phyloP scores from a whole-genome alignment of 2,329 filamentous ascomycete genomes.

The Lachnellula cervina region DNA sequence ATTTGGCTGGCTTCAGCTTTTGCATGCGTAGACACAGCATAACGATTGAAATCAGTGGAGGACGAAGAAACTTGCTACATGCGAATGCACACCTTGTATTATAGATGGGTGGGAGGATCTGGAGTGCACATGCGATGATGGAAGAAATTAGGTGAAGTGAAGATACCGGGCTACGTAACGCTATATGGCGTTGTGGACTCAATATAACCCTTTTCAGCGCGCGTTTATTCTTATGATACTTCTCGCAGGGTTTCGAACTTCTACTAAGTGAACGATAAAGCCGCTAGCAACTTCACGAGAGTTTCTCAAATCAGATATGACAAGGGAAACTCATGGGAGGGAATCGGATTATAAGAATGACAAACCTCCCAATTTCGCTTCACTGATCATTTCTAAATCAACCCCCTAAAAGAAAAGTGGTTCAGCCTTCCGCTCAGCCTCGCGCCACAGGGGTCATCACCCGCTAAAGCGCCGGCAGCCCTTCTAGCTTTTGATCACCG shows the following conservation, averaged over 20 bases:
- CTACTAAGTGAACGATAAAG: no score
- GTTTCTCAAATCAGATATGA: no score
- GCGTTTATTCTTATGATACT: background rate
- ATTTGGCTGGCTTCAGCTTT: slow-evolving; percentile 10
- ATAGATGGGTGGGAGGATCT: slow-evolving; percentile 18
- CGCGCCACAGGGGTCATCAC: slow-evolving; percentile 7
- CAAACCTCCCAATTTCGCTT: no score
- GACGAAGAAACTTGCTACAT: slow-evolving; percentile 16
- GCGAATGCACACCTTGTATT: slow-evolving; percentile 20
- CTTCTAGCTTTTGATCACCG: slow-evolving; percentile 9
- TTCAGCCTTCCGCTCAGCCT: slow-evolving; percentile 12
- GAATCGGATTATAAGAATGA: no score
- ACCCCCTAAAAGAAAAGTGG: background rate
- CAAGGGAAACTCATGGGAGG: no score
- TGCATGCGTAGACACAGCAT: slow-evolving; percentile 7
- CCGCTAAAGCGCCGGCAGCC: background rate
- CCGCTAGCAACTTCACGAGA: no score
- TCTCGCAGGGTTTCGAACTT: no score
- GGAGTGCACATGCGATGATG: background rate
- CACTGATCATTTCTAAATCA: background rate
- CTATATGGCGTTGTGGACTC: background rate
- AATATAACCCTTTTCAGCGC: background rate
- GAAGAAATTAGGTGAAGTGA: slow-evolving; percentile 9
- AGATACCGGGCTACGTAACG: slow-evolving; percentile 18
- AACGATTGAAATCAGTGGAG: slow-evolving; percentile 10